These are phyloP conservation scores for Vitis cinerea DNA, from an alignment of 164 flowering plant species.

Conservation along the genomic window DNA sequence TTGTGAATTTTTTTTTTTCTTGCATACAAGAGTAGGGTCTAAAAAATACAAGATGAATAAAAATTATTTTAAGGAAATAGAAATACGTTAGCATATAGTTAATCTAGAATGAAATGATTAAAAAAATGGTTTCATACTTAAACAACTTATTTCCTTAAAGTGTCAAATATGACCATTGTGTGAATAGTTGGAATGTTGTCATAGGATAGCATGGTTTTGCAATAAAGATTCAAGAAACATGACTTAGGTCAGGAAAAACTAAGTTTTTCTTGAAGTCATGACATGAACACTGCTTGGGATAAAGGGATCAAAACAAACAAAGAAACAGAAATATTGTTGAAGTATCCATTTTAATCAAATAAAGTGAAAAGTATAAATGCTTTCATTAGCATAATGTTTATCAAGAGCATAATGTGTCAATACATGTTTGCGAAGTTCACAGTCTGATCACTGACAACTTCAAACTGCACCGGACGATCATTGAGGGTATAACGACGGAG, in stretches of 20 bases:
- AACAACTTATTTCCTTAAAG: too few relatives aligned
- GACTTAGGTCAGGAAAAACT: background rate
- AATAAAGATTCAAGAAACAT: background rate
- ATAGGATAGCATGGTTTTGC: background rate
- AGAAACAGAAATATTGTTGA: too few relatives aligned
- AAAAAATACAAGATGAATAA: too few relatives aligned
- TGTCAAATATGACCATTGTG: too few relatives aligned
- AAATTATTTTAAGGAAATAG: background rate
- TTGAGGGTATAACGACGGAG: conserved; percentile 87
- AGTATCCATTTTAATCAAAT: background rate
- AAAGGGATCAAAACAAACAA: background rate
- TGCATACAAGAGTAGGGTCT: too few relatives aligned
- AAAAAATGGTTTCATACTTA: background rate
- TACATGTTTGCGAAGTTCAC: conserved; percentile 84
- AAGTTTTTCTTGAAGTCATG: background rate
- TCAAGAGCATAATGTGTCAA: conserved; percentile 12
- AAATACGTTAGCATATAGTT: background rate
- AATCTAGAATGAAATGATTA: background rate
- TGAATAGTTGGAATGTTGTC: background rate
- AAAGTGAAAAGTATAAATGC: too few relatives aligned
- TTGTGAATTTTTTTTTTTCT: too few relatives aligned
- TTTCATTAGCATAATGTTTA: background rate
- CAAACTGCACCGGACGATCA: conserved; percentile 91
- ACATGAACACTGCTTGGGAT: background rate
- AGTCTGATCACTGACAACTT: conserved; percentile 99